Evolutionary conservation across 495 filamentous ascomycete genomes (phyloP).

Genomic region (Beverwykella pulmonaria): DNA sequence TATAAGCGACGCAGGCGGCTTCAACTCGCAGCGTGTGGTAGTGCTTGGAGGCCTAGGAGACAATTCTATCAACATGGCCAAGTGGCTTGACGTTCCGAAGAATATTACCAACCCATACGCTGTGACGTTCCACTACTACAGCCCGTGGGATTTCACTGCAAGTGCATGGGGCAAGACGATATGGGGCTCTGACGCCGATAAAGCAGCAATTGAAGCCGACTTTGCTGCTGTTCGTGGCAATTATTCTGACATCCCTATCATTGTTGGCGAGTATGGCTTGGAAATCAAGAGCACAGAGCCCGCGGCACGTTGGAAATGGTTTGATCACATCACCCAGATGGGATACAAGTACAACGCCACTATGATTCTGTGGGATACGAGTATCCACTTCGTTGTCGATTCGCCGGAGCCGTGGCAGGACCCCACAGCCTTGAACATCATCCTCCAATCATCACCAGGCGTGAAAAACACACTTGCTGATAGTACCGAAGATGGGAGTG

Average conservation of each 20-base stretch:
- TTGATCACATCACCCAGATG: constrained; percentile 54
- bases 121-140: constrained; percentile 65
- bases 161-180: constrained; percentile 59
- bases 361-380: constrained; percentile 61
- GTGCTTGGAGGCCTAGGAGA: constrained; percentile 56
- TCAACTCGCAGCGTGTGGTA: constrained; percentile 58
- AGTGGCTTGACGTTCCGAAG: constrained; percentile 55
- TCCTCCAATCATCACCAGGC: constrained; percentile 50
- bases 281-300: constrained; percentile 53
- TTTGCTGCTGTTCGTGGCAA: constrained; percentile 55
- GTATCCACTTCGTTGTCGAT: constrained; percentile 52
- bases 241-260: constrained; percentile 55
- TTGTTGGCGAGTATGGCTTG: constrained; percentile 61
- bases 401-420: constrained; percentile 54
- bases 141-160: constrained; percentile 59
- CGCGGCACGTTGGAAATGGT: constrained; percentile 60
- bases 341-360: constrained; percentile 51
- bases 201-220: constrained; percentile 52
- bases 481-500: constrained; percentile 53
- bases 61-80: constrained; percentile 54
- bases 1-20: constrained; percentile 57
- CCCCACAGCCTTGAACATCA: constrained; percentile 51
- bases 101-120: constrained; percentile 59
- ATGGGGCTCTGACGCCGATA: constrained; percentile 60
- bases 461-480: constrained; percentile 56